These are phyloP conservation scores for Ramaria sp. DNA, from an alignment of 768 basidiomycete species.

Conservation along the genomic window DNA sequence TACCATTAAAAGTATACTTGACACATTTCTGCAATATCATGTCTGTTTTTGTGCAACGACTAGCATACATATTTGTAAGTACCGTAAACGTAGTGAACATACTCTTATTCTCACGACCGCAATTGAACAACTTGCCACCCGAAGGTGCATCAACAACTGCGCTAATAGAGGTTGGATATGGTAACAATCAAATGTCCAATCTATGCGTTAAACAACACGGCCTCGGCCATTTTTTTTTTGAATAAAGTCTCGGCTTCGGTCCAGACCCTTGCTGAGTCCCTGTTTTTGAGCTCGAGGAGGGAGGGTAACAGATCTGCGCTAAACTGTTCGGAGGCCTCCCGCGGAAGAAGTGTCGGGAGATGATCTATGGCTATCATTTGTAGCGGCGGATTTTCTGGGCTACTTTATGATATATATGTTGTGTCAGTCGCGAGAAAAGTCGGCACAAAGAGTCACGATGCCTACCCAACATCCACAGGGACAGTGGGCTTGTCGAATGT, in stretches of 20 bases:
- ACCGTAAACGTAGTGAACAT: no score
- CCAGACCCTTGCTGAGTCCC: constrained; percentile 70
- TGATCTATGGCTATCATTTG: constrained; percentile 95
- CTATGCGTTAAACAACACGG: constrained; percentile 17
- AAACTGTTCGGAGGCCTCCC: constrained; percentile 97
- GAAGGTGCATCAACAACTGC: no score
- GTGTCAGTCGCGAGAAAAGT: background rate
- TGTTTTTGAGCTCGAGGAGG: constrained; percentile 62
- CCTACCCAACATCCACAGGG: constrained; percentile 70
- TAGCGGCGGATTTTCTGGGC: constrained; percentile 54
- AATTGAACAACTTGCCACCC: no score
- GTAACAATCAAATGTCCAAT: no score
- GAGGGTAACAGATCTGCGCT: constrained; percentile 80
- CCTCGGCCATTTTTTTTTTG: constrained; percentile 52
- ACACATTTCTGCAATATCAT: background rate
- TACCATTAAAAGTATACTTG: background rate
- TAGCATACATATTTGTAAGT: background rate
- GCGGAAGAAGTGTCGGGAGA: constrained; percentile 86
- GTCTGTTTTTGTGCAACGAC: background rate
- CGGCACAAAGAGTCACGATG: constrained; percentile 12
- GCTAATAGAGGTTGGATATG: no score
- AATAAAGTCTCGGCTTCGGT: constrained; percentile 77
- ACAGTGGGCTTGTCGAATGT: constrained; percentile 91
- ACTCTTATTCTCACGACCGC: no score
- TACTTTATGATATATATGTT: constrained; percentile 19